Percentiles rank a stretch among this genome's conserved stretches.
phyloP scores from a whole-genome alignment of 352 stramenopile genomes.

The Saprolegnia diclina region DNA sequence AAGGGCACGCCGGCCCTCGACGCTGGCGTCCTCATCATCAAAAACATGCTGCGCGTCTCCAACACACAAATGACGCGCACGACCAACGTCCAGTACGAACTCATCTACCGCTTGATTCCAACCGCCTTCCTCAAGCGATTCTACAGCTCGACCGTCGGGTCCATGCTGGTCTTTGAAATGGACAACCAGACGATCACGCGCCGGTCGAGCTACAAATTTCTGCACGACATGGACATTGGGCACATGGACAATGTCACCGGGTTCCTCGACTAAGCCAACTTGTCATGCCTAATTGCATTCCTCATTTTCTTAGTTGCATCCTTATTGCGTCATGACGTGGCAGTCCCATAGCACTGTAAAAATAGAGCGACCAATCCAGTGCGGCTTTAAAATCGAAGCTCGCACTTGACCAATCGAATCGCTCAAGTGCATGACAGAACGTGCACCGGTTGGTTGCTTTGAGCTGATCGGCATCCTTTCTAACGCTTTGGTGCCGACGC shows the following conservation, averaged over 20 bases:
- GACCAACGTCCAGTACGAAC: constrained; percentile 29
- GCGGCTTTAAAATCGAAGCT: too few relatives aligned
- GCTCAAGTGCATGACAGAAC: too few relatives aligned
- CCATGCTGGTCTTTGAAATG: constrained; percentile 25
- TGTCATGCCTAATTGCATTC: too few relatives aligned
- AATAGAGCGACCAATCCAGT: too few relatives aligned
- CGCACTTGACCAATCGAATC: too few relatives aligned
- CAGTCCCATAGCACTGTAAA: too few relatives aligned
- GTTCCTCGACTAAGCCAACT: background rate
- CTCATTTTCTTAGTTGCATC: too few relatives aligned
- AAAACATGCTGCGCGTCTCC: constrained; percentile 31
- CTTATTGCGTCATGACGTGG: too few relatives aligned
- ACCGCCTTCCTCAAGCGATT: constrained; percentile 10
- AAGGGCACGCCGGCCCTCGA: constrained; percentile 23
- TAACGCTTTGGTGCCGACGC: too few relatives aligned
- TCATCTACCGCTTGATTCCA: constrained; percentile 27
- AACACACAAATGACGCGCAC: constrained; percentile 14
- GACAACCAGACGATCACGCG: constrained; percentile 16
- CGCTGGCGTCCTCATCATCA: constrained; percentile 29
- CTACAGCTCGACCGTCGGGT: constrained; percentile 27
- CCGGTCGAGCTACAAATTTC: constrained; percentile 25
- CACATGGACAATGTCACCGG: constrained; percentile 2
- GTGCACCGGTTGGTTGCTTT: too few relatives aligned
- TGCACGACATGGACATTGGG: constrained; percentile 30
- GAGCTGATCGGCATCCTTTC: too few relatives aligned